phyloP scores from a whole-genome alignment of 2,329 filamentous ascomycete species.

The Penicillium vulpinum region DNA sequence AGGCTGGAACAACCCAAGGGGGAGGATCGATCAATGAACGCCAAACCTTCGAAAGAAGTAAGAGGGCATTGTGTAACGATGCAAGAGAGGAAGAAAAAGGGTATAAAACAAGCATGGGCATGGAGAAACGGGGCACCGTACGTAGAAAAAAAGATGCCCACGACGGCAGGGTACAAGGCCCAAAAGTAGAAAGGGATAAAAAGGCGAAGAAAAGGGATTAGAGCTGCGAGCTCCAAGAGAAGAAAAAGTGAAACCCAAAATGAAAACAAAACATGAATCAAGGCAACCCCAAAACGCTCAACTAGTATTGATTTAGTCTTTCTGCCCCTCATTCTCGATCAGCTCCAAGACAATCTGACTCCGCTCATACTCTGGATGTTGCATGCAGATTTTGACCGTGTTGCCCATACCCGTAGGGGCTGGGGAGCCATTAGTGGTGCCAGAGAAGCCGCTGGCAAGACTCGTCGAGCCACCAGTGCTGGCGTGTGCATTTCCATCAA shows the following conservation, averaged over 20 bases:
- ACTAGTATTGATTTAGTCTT: slow-evolving; percentile 41
- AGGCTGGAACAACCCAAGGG: neutral
- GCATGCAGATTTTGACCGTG: slow-evolving; percentile 92
- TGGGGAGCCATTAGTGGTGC: slow-evolving; percentile 37
- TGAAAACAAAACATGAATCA: neutral
- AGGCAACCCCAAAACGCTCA: too few relatives aligned
- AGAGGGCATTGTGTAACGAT: neutral
- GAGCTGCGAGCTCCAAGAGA: neutral
- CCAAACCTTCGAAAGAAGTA: neutral
- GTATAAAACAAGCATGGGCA: slow-evolving; percentile 11
- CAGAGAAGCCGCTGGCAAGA: slow-evolving; percentile 37
- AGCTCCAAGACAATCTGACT: slow-evolving; percentile 90
- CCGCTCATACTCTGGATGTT: slow-evolving; percentile 81
- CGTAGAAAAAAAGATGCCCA: neutral
- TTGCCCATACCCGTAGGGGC: slow-evolving; percentile 55
- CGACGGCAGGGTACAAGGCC: neutral
- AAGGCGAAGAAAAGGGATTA: neutral
- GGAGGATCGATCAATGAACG: neutral
- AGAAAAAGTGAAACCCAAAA: neutral
- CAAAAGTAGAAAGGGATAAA: neutral
- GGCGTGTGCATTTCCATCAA: slow-evolving; percentile 41
- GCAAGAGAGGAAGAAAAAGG: slow-evolving; percentile 3
- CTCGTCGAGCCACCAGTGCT: slow-evolving; percentile 22
- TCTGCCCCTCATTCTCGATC: slow-evolving; percentile 84
- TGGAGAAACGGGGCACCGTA: neutral